These are phyloP conservation scores for Nitzschia sp. DNA, from an alignment of 108 stramenopile species.

Conservation along the genomic window DNA sequence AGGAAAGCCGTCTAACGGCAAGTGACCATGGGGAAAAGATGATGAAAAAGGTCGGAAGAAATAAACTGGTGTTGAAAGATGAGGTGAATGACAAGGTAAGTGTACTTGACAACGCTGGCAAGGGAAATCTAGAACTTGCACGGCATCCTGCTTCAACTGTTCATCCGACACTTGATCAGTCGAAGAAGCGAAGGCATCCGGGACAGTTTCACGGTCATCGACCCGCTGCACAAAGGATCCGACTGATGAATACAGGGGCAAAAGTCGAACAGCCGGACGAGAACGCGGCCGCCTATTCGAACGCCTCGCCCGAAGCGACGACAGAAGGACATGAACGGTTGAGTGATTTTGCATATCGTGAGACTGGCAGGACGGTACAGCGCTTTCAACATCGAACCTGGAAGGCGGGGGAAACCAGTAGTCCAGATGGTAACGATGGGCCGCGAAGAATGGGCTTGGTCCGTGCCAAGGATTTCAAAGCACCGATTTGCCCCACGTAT, in stretches of 20 bases:
- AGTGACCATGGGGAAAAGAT: not conserved
- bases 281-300: too few relatives aligned
- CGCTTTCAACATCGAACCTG: not conserved
- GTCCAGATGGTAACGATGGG: not conserved
- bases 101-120: not conserved
- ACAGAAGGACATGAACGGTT: slow-evolving; percentile 25
- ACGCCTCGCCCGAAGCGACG: too few relatives aligned
- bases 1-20: not conserved
- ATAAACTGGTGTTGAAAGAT: slow-evolving; percentile 15
- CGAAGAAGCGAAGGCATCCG: not conserved
- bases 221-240: not conserved
- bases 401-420: slow-evolving; percentile 8
- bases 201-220: not conserved
- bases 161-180: not conserved
- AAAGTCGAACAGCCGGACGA: not conserved
- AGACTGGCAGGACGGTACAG: slow-evolving; percentile 39
- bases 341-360: slow-evolving; percentile 63
- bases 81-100: not conserved
- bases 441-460: slow-evolving; percentile 63
- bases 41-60: slow-evolving; percentile 5
- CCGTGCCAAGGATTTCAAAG: slow-evolving; percentile 50
- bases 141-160: too few relatives aligned
- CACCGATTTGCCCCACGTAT: slow-evolving; percentile 66
- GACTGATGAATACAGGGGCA: not conserved
- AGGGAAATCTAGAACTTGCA: too few relatives aligned